phyloP scores from a whole-genome alignment of 768 basidiomycete genomes.

The Austroboletus festivus region DNA sequence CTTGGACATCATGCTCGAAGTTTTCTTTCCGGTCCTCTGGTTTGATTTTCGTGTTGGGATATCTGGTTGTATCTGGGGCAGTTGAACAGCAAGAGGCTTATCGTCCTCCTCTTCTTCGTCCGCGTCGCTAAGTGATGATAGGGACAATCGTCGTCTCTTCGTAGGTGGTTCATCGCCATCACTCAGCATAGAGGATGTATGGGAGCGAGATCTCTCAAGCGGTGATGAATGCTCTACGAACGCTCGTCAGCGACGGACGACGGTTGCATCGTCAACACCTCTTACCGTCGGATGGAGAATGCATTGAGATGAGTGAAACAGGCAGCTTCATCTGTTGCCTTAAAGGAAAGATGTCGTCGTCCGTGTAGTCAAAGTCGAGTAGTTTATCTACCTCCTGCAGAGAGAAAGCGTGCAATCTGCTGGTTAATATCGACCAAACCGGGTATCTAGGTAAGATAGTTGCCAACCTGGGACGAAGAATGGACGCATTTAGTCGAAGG shows the following conservation, averaged over 20 bases:
- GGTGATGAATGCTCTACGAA: constrained; percentile 26
- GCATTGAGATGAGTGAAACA: constrained; percentile 48
- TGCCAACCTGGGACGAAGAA: constrained; percentile 22
- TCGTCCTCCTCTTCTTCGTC: constrained; percentile 48
- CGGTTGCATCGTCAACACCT: background rate
- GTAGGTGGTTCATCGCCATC: constrained; percentile 46
- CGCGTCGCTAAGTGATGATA: constrained; percentile 49
- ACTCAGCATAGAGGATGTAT: constrained; percentile 42
- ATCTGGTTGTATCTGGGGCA: constrained; percentile 32
- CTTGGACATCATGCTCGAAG: constrained; percentile 56
- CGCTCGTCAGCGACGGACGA: constrained; percentile 2
- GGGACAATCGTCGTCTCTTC: constrained; percentile 55
- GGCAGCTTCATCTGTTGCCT: constrained; percentile 67
- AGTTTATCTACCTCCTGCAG: constrained; percentile 72
- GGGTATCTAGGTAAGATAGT: constrained; percentile 9
- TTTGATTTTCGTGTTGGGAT: constrained; percentile 31
- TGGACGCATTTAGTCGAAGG: constrained; percentile 12
- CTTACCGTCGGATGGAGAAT: constrained; percentile 54
- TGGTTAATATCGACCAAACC: constrained; percentile 16
- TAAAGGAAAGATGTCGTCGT: constrained; percentile 66
- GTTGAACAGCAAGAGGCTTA: constrained; percentile 50
- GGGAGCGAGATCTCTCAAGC: constrained; percentile 14
- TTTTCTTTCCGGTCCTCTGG: constrained; percentile 53
- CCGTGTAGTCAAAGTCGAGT: constrained; percentile 74
- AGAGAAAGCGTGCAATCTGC: constrained; percentile 4